A percentile compares a stretch with the other conserved stretches of the same genome.
phyloP scores from a whole-genome alignment of 352 stramenopile species.

The Achlya hypogyna region DNA sequence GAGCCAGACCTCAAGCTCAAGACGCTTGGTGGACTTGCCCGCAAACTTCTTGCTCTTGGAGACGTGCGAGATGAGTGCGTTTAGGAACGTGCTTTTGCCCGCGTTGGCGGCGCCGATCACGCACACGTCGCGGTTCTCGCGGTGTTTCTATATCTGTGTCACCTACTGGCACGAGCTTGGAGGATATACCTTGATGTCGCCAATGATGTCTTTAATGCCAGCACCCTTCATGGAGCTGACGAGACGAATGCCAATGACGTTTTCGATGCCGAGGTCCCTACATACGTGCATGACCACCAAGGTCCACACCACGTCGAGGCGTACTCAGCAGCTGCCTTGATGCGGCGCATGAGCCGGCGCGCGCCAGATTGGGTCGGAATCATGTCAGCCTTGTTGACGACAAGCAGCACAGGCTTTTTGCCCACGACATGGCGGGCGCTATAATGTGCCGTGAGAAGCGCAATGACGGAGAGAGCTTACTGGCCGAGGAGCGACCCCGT shows the following conservation, averaged over 20 bases:
- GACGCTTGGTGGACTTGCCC: not conserved
- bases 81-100: conserved; percentile 89
- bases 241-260: conserved; percentile 68
- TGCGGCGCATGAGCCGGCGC: conserved; percentile 67
- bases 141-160: conserved; percentile 30
- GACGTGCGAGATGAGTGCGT: conserved; percentile 67
- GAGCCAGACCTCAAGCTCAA: not conserved
- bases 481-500: conserved; percentile 81
- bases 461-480: not conserved
- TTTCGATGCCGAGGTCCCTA: conserved; percentile 60
- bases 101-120: conserved; percentile 88
- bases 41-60: conserved; percentile 8
- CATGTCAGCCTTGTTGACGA: conserved; percentile 88
- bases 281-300: not conserved
- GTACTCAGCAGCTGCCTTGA: conserved; percentile 66
- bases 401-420: conserved; percentile 84
- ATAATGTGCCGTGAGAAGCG: not conserved
- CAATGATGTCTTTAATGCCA: conserved; percentile 81
- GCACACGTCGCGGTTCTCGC: conserved; percentile 78
- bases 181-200: conserved; percentile 39
- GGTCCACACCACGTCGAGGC: conserved; percentile 7
- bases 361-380: conserved; percentile 78
- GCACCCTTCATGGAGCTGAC: conserved; percentile 79
- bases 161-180: not conserved
- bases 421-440: conserved; percentile 73